These are phyloP conservation scores for Cutaneotrichosporon cavernicola DNA, from an alignment of 1,284 basidiomycete species.

Conservation along the genomic window DNA sequence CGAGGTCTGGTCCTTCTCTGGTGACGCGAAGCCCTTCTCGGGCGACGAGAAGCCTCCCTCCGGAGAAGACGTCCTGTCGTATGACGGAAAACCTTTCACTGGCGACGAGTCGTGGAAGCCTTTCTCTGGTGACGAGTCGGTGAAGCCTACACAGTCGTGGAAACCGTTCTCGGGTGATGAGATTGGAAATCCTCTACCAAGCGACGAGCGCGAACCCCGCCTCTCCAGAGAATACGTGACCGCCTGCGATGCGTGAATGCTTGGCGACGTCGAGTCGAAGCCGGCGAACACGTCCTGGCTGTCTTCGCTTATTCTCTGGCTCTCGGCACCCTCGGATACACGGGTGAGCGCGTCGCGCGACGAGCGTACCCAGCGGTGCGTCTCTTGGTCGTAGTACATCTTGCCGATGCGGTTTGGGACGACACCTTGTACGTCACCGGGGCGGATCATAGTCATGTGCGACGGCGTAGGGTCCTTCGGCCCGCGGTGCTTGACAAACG, in stretches of 20 bases:
- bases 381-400: conserved; percentile 78
- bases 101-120: neutral
- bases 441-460: conserved; percentile 62
- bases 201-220: neutral
- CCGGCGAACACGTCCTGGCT: conserved; percentile 84
- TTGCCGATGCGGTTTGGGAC: conserved; percentile 74
- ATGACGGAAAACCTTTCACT: neutral
- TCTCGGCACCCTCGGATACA: conserved; percentile 46
- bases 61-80: neutral
- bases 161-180: neutral
- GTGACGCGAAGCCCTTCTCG: conserved; percentile 5
- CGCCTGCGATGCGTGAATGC: neutral
- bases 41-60: neutral
- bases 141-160: neutral
- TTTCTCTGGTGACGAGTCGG: neutral
- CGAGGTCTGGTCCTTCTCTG: neutral
- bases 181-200: neutral
- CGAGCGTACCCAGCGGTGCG: conserved; percentile 80
- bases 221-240: neutral
- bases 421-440: conserved; percentile 63
- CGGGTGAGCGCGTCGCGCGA: conserved; percentile 31
- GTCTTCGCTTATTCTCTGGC: conserved; percentile 55
- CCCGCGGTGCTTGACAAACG: conserved; percentile 79
- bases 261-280: conserved; percentile 61
- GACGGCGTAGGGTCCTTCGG: conserved; percentile 51